Percentiles rank a stretch among this genome's conserved stretches.
phyloP scores from a whole-genome alignment of 495 filamentous ascomycete species.

The Massariosphaeria phaeospora region DNA sequence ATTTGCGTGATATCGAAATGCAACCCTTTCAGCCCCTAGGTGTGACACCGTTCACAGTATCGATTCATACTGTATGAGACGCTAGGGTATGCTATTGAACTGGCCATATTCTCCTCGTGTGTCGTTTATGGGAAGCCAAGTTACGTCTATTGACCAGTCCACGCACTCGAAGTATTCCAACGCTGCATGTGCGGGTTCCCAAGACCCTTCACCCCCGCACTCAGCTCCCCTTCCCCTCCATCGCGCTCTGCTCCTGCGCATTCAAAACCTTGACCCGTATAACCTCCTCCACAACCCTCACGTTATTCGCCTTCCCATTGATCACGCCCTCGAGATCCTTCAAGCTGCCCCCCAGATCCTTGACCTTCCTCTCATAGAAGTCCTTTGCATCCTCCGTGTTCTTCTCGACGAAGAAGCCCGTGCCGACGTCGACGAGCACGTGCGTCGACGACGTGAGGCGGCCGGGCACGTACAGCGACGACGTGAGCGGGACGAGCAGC shows the following conservation, averaged over 20 bases:
- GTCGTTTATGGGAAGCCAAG: too few species aligned
- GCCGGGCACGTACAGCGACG: constrained; percentile 89
- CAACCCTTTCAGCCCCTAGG: too few species aligned
- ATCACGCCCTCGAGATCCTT: constrained; percentile 83
- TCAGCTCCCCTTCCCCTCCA: not conserved
- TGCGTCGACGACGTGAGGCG: constrained; percentile 67
- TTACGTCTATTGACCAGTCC: too few species aligned
- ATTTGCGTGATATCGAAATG: too few species aligned
- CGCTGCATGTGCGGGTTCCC: too few species aligned
- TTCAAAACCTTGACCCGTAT: constrained; percentile 47
- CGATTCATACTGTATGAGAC: too few species aligned
- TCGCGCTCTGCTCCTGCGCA: constrained; percentile 16
- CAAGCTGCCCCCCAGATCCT: constrained; percentile 70
- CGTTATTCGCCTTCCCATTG: constrained; percentile 73
- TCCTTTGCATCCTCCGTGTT: constrained; percentile 67
- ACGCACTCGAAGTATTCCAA: too few species aligned
- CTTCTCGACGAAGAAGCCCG: constrained; percentile 97
- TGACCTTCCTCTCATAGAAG: constrained; percentile 83
- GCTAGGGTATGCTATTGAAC: too few species aligned
- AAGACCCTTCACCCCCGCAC: too few species aligned
- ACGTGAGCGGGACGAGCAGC: constrained; percentile 85
- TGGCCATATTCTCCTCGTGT: too few species aligned
- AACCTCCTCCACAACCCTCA: constrained; percentile 79
- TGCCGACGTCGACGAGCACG: constrained; percentile 92
- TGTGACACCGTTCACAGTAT: too few species aligned